Evolutionary conservation across 768 basidiomycete genomes (phyloP).

Genomic region (Pleurotus citrinopileatus): DNA sequence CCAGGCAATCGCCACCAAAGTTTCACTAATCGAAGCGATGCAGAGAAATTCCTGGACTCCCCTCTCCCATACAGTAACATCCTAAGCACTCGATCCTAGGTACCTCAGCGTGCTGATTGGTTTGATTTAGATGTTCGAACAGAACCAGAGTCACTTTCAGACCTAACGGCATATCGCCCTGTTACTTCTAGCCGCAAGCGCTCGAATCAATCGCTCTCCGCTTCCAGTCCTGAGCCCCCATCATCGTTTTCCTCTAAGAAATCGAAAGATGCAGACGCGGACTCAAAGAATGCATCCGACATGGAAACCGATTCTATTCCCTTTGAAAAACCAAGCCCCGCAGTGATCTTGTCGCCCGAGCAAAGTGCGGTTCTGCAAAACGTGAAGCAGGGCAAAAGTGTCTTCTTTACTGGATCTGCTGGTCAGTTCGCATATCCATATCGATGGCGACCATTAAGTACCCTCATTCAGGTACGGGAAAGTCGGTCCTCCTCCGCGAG

Average conservation of each 20-base stretch:
- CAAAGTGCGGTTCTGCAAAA: constrained; percentile 45
- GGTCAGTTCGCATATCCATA: constrained; percentile 35
- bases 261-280: constrained; percentile 3
- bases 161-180: background rate
- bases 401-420: constrained; percentile 88
- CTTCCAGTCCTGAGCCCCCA: background rate
- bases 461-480: constrained; percentile 62
- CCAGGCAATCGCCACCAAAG: constrained; percentile 52
- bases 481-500: constrained; percentile 76
- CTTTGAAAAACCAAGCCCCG: constrained; percentile 5
- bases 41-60: constrained; percentile 47
- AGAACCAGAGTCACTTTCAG: background rate
- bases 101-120: background rate
- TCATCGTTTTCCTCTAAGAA: background rate
- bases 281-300: background rate
- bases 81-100: background rate
- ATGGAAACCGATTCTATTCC: background rate
- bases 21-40: constrained; percentile 41
- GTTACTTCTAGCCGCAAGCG: background rate
- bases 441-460: too few species aligned
- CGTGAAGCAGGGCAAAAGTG: constrained; percentile 59
- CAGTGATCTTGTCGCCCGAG: constrained; percentile 45
- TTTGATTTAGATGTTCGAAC: background rate
- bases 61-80: background rate
- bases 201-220: background rate